These are phyloP conservation scores for Buxus sempervirens DNA, from an alignment of 164 flowering plant genomes.

Conservation along the genomic window DNA sequence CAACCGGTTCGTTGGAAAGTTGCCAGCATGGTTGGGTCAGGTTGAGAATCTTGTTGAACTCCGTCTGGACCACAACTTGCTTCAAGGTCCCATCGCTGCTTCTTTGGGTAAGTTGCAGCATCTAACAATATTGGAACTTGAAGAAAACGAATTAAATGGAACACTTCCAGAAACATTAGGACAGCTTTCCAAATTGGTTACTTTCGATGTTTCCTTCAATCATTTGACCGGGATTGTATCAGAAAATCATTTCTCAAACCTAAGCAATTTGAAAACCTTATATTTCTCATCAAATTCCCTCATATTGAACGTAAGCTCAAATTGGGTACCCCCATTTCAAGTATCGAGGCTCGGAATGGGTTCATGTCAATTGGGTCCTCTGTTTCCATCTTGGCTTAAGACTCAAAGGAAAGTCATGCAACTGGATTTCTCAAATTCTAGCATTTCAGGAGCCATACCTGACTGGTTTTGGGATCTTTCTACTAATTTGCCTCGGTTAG, in stretches of 20 bases:
- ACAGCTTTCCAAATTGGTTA: conserved; percentile 23
- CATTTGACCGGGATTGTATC: conserved; percentile 25
- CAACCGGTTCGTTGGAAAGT: conserved; percentile 26
- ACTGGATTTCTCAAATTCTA: conserved; percentile 42
- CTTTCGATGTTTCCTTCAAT: conserved; percentile 27
- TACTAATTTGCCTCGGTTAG: conserved; percentile 26
- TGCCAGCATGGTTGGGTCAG: conserved; percentile 43
- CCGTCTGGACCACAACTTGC: conserved; percentile 19
- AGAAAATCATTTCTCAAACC: conserved; percentile 30
- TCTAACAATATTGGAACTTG: conserved; percentile 20
- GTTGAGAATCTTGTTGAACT: conserved; percentile 29
- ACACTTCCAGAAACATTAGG: conserved; percentile 30
- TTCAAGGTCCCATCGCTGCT: conserved; percentile 32
- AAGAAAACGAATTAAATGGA: conserved; percentile 27
- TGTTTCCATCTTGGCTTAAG: conserved; percentile 40
- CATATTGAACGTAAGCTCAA: conserved; percentile 26
- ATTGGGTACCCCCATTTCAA: conserved; percentile 48
- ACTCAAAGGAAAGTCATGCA: conserved; percentile 24
- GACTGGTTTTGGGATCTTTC: conserved; percentile 49
- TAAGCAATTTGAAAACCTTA: conserved; percentile 23
- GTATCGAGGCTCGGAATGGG: conserved; percentile 23
- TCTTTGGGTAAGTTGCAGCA: conserved; percentile 28
- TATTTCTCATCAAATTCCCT: conserved; percentile 33
- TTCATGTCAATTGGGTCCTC: conserved; percentile 37
- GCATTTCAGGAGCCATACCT: conserved; percentile 44